phyloP scores from a whole-genome alignment of 495 filamentous ascomycete species.

The Cercophora samala region DNA sequence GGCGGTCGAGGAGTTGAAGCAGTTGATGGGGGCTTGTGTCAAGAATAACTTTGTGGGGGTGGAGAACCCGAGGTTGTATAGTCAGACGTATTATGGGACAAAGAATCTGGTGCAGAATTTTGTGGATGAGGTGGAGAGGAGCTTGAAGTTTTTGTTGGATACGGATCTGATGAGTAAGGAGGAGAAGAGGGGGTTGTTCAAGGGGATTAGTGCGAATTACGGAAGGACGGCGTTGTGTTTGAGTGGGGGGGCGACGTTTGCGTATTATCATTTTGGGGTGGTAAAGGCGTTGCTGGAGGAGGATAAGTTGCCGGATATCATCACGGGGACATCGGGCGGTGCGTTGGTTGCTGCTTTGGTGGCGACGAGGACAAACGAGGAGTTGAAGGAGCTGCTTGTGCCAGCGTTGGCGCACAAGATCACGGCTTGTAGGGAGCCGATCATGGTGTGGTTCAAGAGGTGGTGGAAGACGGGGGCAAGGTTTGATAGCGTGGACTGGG shows the following conservation, averaged over 20 bases:
- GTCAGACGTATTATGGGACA: constrained; percentile 93
- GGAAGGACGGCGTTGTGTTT: constrained; percentile 90
- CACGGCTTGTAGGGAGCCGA: constrained; percentile 74
- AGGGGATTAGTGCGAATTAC: constrained; percentile 83
- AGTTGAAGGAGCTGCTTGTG: constrained; percentile 78
- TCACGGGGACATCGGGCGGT: constrained; percentile 92
- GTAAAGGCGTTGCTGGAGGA: constrained; percentile 88
- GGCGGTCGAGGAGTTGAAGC: constrained; percentile 67
- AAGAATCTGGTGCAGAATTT: constrained; percentile 88
- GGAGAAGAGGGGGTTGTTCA: constrained; percentile 80
- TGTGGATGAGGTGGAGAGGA: constrained; percentile 71
- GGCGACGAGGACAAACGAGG: constrained; percentile 85
- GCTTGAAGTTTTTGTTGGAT: constrained; percentile 63
- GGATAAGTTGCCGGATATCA: constrained; percentile 80
- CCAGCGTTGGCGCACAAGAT: constrained; percentile 82
- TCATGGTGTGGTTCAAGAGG: constrained; percentile 71
- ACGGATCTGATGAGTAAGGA: constrained; percentile 63
- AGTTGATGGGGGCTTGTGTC: constrained; percentile 80
- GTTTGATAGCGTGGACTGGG: constrained; percentile 93
- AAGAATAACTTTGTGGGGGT: constrained; percentile 96
- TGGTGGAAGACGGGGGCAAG: constrained; percentile 92
- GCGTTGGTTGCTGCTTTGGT: constrained; percentile 87
- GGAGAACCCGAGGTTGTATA: constrained; percentile 92
- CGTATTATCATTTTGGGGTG: constrained; percentile 95
- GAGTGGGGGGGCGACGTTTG: constrained; percentile 91